Conservation (phyloP, 1,284 basidiomycete genomes). For the Stygiomarasmius scandens region DNA sequence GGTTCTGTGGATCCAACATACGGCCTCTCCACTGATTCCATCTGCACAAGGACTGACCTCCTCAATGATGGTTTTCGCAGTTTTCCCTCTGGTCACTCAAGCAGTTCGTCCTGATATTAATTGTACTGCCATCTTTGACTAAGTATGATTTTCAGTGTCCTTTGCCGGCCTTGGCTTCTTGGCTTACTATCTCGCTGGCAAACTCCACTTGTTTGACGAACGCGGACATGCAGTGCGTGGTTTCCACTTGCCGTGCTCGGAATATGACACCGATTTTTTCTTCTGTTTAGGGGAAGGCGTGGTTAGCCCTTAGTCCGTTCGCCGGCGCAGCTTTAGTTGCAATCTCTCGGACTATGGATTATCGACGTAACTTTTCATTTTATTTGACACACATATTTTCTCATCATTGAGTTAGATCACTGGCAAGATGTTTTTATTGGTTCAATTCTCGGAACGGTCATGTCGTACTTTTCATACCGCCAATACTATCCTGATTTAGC, state of each 20-base stretch:
- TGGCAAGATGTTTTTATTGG: slow-evolving; percentile 90
- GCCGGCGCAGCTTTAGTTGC: slow-evolving; percentile 85
- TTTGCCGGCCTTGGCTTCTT: slow-evolving; percentile 94
- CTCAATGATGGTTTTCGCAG: slow-evolving; percentile 86
- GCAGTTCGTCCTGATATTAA: slow-evolving; percentile 48
- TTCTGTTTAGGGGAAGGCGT: slow-evolving; percentile 70
- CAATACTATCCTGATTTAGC: slow-evolving; percentile 76
- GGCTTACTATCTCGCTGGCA: slow-evolving; percentile 87
- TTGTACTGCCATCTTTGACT: not conserved
- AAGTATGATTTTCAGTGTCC: slow-evolving; percentile 57
- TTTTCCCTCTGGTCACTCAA: slow-evolving; percentile 93
- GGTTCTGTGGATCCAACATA: slow-evolving; percentile 73
- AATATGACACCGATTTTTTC: not conserved
- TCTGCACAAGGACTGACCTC: slow-evolving; percentile 77
- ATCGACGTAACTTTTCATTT: slow-evolving; percentile 62
- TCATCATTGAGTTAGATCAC: slow-evolving; percentile 58
- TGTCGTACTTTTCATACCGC: slow-evolving; percentile 81
- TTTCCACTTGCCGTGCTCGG: not conserved
- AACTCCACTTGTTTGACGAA: slow-evolving; percentile 88
- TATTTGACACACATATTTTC: not conserved
- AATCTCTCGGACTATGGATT: slow-evolving; percentile 90
- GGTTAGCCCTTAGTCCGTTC: slow-evolving; percentile 81
- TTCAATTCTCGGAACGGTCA: slow-evolving; percentile 69
- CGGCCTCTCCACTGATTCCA: slow-evolving; percentile 72
- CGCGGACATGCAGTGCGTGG: slow-evolving; percentile 2